These are phyloP conservation scores for Typha latifolia DNA, from an alignment of 176 grass and related monocot species.

Conservation along the genomic window DNA sequence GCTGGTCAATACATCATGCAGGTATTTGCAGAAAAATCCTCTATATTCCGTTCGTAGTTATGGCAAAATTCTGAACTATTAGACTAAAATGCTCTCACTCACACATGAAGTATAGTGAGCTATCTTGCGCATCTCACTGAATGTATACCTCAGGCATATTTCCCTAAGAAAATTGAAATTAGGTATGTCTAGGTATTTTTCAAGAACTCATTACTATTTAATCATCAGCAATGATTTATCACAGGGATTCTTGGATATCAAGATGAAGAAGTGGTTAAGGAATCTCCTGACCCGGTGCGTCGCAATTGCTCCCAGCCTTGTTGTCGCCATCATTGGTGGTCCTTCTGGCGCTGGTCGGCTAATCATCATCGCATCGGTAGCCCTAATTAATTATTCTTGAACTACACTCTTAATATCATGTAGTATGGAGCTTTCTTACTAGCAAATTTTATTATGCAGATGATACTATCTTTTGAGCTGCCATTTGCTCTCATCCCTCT, in stretches of 20 bases:
- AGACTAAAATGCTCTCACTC: no score
- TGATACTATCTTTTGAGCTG: conserved; percentile 85
- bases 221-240: conserved; percentile 6
- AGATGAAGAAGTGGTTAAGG: conserved; percentile 73
- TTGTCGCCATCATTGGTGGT: conserved; percentile 70
- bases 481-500: conserved; percentile 91
- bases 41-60: no score
- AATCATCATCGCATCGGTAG: conserved; percentile 85
- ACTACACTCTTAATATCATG: no score
- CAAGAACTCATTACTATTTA: no score
- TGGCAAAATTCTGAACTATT: no score
- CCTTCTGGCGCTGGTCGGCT: conserved; percentile 64
- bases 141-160: no score
- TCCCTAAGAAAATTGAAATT: no score
- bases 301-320: conserved; percentile 63
- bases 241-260: conserved; percentile 89
- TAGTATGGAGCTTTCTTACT: neutral
- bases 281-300: conserved; percentile 82
- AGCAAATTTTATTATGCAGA: conserved; percentile 30
- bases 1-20: conserved; percentile 95
- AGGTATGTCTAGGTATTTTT: no score
- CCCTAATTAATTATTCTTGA: neutral
- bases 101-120: no score
- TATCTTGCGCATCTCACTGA: no score
- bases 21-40: conserved; percentile 22